These are phyloP conservation scores for Helotiales sp. DNA, from an alignment of 2,329 filamentous ascomycete genomes.

Conservation along the genomic window DNA sequence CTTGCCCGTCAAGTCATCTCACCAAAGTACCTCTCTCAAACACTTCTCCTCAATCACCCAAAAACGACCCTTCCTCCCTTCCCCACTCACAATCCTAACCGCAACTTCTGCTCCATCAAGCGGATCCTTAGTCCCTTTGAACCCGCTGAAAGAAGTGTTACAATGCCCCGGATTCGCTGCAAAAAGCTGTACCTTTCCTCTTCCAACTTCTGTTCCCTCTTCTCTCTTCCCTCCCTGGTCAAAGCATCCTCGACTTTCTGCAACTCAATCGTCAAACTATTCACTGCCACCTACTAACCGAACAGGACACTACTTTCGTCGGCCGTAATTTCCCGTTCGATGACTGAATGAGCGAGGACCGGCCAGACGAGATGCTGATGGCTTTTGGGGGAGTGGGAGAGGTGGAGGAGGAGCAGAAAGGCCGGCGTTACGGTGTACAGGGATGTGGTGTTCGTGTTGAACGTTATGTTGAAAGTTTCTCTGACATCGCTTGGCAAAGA, in stretches of 20 bases:
- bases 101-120: slow-evolving; percentile 39
- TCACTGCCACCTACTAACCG: slow-evolving; percentile 44
- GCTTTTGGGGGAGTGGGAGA: slow-evolving; percentile 37
- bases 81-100: slow-evolving; percentile 30
- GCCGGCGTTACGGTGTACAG: slow-evolving; percentile 45
- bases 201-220: slow-evolving; percentile 4
- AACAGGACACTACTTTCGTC: slow-evolving; percentile 43
- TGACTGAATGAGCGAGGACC: slow-evolving; percentile 37
- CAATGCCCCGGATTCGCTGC: slow-evolving; percentile 34
- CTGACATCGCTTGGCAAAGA: slow-evolving; percentile 43
- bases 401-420: slow-evolving; percentile 41
- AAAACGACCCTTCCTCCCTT: slow-evolving; percentile 30
- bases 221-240: not conserved
- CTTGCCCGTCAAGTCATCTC: slow-evolving; percentile 29
- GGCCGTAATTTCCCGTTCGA: slow-evolving; percentile 40
- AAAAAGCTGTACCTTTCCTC: slow-evolving; percentile 31
- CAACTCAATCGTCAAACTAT: slow-evolving; percentile 45
- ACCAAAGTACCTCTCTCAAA: slow-evolving; percentile 41
- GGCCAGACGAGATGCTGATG: slow-evolving; percentile 44
- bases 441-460: slow-evolving; percentile 52
- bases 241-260: slow-evolving; percentile 33
- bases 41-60: slow-evolving; percentile 38
- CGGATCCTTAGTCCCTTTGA: slow-evolving; percentile 31
- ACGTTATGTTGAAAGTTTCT: slow-evolving; percentile 42
- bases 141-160: slow-evolving; percentile 41